Base-by-base conservation (phyloP, 345 rosid species). In the Euphorbia peplus region DNA sequence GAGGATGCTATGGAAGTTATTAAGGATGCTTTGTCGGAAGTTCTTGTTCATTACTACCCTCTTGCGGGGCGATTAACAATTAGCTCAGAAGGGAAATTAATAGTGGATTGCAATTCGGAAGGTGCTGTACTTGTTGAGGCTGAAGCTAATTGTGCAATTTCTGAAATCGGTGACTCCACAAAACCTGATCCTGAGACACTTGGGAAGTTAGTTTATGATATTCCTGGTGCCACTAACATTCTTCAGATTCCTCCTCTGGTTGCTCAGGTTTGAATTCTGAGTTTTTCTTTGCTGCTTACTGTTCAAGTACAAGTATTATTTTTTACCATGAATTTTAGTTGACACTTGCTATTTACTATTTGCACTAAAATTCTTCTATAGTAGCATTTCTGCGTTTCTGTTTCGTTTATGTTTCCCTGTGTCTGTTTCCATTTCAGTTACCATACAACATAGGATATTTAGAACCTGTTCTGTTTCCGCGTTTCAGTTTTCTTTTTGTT, bases 91-190 rank as follows among this genome's bases (percentile, higher is more conserved):
- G 90, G 93, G 37, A 90, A 90, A 84, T 87, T 85, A 61, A 84
- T 84, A 8, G 88, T 90, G 44, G 81, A 89, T 68, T 89, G 98
- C 79, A 84, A 85, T 0, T 92, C 85, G 21, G 92, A 93, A 24
- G 98, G 98, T 56, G 93, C 87, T 52, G 88, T 93, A 54, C 86
- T 93, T 56, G 92, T 93, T 16, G 97, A 89, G 73, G 96, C 96
- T 65, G 92, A 89, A 68, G 86, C 97, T 1, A 76, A 84, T 53
- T 87, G 86, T 66, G 66, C 73, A 2, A 68, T 93, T 1, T 80
- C 78, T 19, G 86, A 77, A 32, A 78, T 90, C 0, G 88, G 84
- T 15, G 85, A 87, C 56, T 83, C 76, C 46, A 77, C 90, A 22
- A 87, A 79, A 71, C 86, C 85, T 54, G 86, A 90, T 26, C 97